Evolutionary conservation across 1,284 basidiomycete species (phyloP).

Genomic region (Chalciporus sp.): DNA sequence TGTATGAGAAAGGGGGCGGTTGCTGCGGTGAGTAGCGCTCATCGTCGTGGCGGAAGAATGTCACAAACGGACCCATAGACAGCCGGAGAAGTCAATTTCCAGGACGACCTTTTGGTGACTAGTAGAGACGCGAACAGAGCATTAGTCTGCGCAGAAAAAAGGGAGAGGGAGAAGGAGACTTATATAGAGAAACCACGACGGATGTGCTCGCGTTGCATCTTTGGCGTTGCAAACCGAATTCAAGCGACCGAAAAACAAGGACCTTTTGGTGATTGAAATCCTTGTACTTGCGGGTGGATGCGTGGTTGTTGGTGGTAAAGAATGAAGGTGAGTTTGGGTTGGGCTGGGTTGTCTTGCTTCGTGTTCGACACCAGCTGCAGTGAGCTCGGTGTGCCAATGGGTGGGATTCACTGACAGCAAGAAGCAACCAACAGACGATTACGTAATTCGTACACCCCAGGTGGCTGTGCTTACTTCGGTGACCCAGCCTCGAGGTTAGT

Average conservation of each 20-base stretch:
- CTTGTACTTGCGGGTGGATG: neutral
- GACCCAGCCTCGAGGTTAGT: neutral
- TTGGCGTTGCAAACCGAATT: constrained; percentile 19
- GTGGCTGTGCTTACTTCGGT: constrained; percentile 26
- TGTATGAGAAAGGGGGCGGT: constrained; percentile 33
- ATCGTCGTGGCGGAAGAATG: constrained; percentile 12
- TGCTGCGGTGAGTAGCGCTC: constrained; percentile 21
- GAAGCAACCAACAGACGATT: constrained; percentile 33
- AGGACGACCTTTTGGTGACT: constrained; percentile 91
- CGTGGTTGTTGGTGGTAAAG: constrained; percentile 4
- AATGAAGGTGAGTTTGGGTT: constrained; percentile 1
- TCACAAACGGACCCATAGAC: constrained; percentile 61
- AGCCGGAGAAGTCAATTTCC: constrained; percentile 84
- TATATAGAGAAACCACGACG: constrained; percentile 86
- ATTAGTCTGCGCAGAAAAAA: constrained; percentile 44
- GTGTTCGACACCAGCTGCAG: constrained; percentile 22
- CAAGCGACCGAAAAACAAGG: neutral
- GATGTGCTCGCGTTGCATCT: constrained; percentile 72
- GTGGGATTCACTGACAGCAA: constrained; percentile 27
- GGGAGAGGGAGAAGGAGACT: constrained; percentile 40
- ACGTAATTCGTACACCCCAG: constrained; percentile 23
- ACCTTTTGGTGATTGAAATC: neutral
- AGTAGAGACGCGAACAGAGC: constrained; percentile 60
- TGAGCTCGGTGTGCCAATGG: constrained; percentile 14
- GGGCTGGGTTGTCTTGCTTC: constrained; percentile 13